Conservation (phyloP, 352 stramenopile genomes). For the Globisporangium iwayamae region DNA sequence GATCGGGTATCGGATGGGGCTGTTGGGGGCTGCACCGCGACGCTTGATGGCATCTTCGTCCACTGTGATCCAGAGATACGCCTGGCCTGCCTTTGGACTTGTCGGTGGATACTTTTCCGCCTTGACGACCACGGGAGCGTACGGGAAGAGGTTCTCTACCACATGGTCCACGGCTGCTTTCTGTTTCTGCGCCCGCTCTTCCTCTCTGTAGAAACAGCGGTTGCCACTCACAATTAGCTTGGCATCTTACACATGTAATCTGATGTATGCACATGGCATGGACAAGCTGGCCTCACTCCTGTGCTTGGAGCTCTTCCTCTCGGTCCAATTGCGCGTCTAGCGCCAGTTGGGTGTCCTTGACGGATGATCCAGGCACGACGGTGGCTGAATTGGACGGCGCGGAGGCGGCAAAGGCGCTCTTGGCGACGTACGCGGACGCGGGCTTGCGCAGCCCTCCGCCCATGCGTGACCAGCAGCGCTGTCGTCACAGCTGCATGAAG, state of each 20-base stretch:
- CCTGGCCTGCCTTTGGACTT: slow-evolving; percentile 55
- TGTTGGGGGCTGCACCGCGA: slow-evolving; percentile 28
- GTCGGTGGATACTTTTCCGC: slow-evolving; percentile 60
- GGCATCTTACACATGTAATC: not conserved
- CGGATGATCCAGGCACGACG: slow-evolving; percentile 10
- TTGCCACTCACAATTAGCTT: not conserved
- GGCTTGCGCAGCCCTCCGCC: slow-evolving; percentile 43
- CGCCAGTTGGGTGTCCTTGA: slow-evolving; percentile 1
- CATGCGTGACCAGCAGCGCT: slow-evolving; percentile 24
- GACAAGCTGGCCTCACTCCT: slow-evolving; percentile 24
- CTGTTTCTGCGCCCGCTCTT: slow-evolving; percentile 44
- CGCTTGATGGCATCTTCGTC: slow-evolving; percentile 67
- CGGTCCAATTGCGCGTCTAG: slow-evolving; percentile 47
- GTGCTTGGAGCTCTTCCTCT: slow-evolving; percentile 56
- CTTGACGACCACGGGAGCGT: slow-evolving; percentile 70
- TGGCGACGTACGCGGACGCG: slow-evolving; percentile 19
- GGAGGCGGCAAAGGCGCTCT: slow-evolving; percentile 19
- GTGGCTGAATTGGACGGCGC: slow-evolving; percentile 19
- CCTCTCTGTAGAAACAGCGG: slow-evolving; percentile 27
- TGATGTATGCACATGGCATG: not conserved
- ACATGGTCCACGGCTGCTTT: slow-evolving; percentile 55
- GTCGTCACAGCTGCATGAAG: not conserved
- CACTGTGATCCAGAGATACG: slow-evolving; percentile 74
- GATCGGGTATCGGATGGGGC: slow-evolving; percentile 59
- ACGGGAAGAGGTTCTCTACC: slow-evolving; percentile 77